Evolutionary conservation across 495 filamentous ascomycete genomes (phyloP).

Genomic region (Neurospora africana): DNA sequence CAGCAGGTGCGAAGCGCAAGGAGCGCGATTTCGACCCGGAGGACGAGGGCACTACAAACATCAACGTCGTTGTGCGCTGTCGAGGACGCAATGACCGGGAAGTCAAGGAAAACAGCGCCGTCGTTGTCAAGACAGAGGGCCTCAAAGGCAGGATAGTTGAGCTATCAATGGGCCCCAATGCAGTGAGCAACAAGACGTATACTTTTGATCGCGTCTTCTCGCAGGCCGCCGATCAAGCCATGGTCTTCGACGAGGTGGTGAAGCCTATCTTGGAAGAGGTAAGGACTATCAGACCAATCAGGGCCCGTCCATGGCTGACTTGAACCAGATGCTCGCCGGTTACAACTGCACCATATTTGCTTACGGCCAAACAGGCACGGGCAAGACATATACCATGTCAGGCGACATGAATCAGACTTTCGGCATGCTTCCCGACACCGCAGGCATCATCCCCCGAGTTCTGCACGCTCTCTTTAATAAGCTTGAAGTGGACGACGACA

Average conservation of each 20-base stretch:
- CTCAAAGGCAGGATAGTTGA: slow-evolving; percentile 73
- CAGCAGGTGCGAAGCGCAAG: slow-evolving; percentile 58
- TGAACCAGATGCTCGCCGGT: slow-evolving; percentile 72
- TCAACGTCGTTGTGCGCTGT: slow-evolving; percentile 93
- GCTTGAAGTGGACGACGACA: slow-evolving; percentile 64
- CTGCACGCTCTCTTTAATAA: slow-evolving; percentile 78
- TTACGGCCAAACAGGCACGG: slow-evolving; percentile 95
- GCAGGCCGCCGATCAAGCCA: slow-evolving; percentile 82
- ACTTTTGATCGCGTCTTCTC: slow-evolving; percentile 96
- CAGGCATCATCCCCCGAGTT: slow-evolving; percentile 87
- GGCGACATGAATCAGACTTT: slow-evolving; percentile 86
- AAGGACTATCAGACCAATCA: slow-evolving; percentile 10
- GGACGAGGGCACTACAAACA: slow-evolving; percentile 69
- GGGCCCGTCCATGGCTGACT: slow-evolving; percentile 3
- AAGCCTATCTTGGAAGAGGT: slow-evolving; percentile 88
- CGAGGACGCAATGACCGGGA: slow-evolving; percentile 87
- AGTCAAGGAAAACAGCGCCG: slow-evolving; percentile 81
- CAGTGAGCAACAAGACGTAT: slow-evolving; percentile 91
- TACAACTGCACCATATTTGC: slow-evolving; percentile 99
- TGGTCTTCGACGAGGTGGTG: slow-evolving; percentile 91
- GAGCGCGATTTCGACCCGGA: slow-evolving; percentile 71
- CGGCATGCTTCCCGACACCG: slow-evolving; percentile 76
- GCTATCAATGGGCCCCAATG: slow-evolving; percentile 84
- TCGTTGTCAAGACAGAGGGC: slow-evolving; percentile 79
- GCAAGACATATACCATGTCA: slow-evolving; percentile 99